phyloP scores from a whole-genome alignment of 1,284 basidiomycete species.

The Tilletia setariae region DNA sequence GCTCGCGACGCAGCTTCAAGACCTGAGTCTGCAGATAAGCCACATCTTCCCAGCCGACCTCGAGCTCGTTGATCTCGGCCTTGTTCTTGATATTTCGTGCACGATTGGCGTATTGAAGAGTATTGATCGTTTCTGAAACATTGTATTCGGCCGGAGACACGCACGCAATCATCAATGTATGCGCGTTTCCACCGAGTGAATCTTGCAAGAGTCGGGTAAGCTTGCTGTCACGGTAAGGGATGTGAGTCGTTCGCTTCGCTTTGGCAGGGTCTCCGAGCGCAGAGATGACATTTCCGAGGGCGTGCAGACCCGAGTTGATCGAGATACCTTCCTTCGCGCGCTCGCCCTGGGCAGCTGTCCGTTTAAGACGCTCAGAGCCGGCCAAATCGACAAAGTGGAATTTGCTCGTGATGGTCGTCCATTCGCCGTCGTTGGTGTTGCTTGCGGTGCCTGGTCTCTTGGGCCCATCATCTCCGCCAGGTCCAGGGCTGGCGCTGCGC shows the following conservation, averaged over 20 bases:
- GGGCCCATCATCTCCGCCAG: neutral
- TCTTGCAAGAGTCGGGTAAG: constrained; percentile 90
- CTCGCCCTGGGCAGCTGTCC: constrained; percentile 69
- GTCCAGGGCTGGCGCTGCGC: neutral
- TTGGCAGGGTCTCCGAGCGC: constrained; percentile 88
- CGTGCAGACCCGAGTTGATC: constrained; percentile 92
- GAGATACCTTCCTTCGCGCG: constrained; percentile 83
- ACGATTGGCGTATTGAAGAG: constrained; percentile 95
- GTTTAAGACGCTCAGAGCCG: constrained; percentile 74
- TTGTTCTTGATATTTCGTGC: constrained; percentile 96
- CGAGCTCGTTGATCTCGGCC: constrained; percentile 85
- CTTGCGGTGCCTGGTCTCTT: constrained; percentile 5
- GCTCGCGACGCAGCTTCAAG: constrained; percentile 70
- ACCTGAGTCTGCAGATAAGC: constrained; percentile 76
- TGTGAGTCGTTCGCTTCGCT: constrained; percentile 62
- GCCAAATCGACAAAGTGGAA: constrained; percentile 98
- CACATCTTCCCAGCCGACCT: constrained; percentile 97
- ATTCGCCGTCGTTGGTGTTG: constrained; percentile 36
- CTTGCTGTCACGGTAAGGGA: constrained; percentile 96
- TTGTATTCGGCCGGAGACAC: constrained; percentile 95
- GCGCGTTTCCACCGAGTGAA: constrained; percentile 95
- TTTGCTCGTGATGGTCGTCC: constrained; percentile 76
- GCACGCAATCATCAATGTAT: constrained; percentile 98
- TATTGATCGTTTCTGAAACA: constrained; percentile 88
- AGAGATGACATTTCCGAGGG: constrained; percentile 96